A percentile compares a stretch with the other conserved stretches of the same genome.
phyloP scores from a whole-genome alignment of 306 rosid species.

The Fagus crenata region DNA sequence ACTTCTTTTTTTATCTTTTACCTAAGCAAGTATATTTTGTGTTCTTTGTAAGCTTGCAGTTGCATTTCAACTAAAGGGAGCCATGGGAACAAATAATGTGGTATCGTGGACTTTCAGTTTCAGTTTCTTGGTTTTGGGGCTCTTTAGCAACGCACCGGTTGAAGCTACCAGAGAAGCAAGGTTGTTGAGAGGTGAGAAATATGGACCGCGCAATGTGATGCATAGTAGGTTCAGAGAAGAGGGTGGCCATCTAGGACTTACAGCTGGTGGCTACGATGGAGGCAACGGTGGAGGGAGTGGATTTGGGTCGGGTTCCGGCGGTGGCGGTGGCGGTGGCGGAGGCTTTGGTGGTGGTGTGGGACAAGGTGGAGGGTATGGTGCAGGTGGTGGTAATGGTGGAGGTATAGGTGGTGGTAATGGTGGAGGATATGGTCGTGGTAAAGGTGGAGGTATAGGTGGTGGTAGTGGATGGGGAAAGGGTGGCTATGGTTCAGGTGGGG shows the following conservation, averaged over 20 bases:
- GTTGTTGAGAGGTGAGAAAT: slow-evolving; percentile 13
- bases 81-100: slow-evolving; percentile 34
- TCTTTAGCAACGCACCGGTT: slow-evolving; percentile 11
- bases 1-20: background rate
- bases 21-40: background rate
- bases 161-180: slow-evolving; percentile 37
- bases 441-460: slow-evolving; percentile 33
- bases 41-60: background rate
- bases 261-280: slow-evolving; percentile 36
- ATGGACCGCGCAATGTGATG: slow-evolving; percentile 2
- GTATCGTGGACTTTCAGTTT: slow-evolving; percentile 25
- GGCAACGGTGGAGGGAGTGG: slow-evolving; percentile 30
- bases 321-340: background rate
- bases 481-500: slow-evolving; percentile 26
- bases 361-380: background rate
- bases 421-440: slow-evolving; percentile 10
- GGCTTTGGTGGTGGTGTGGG: background rate
- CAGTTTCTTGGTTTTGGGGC: slow-evolving; percentile 25
- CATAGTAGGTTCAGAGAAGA: slow-evolving; percentile 4
- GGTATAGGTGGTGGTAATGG: background rate
- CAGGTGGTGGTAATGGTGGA: background rate
- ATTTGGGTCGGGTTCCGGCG: slow-evolving; percentile 3
- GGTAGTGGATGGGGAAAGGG: slow-evolving; percentile 20
- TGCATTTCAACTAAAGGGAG: background rate
- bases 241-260: slow-evolving; percentile 1